Conservation (phyloP, 768 basidiomycete species). For the Cytidiella melzeri region DNA sequence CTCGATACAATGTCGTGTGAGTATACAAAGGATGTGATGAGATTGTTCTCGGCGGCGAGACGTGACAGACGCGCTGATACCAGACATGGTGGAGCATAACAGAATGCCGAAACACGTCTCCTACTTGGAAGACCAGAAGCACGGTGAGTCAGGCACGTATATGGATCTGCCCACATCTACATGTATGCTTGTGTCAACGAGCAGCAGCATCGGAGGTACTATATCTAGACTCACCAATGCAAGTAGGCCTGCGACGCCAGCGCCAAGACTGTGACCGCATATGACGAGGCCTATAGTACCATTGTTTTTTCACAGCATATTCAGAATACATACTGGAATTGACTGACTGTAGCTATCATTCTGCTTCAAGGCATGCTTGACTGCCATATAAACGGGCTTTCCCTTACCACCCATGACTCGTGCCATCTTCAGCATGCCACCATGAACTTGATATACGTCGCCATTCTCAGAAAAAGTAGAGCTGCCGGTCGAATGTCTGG, state of each 20-base stretch:
- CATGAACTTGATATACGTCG: slow-evolving; percentile 58
- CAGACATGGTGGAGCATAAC: slow-evolving; percentile 77
- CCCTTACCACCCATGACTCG: slow-evolving; percentile 71
- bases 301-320: too few species aligned
- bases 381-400: slow-evolving; percentile 72
- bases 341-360: slow-evolving; percentile 70
- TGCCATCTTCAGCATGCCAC: slow-evolving; percentile 78
- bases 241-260: slow-evolving; percentile 71
- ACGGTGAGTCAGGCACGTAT: slow-evolving; percentile 60
- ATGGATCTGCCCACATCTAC: slow-evolving; percentile 84
- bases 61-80: slow-evolving; percentile 54
- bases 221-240: slow-evolving; percentile 48
- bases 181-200: slow-evolving; percentile 4
- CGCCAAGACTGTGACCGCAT: slow-evolving; percentile 81
- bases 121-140: slow-evolving; percentile 67
- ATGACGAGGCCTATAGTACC: slow-evolving; percentile 68
- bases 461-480: slow-evolving; percentile 17
- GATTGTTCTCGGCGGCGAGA: slow-evolving; percentile 48
- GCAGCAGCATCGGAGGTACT: background rate
- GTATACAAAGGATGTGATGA: slow-evolving; percentile 76
- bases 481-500: background rate
- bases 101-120: slow-evolving; percentile 66
- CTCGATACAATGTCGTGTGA: slow-evolving; percentile 79
- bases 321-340: too few species aligned
- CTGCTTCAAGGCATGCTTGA: slow-evolving; percentile 57